phyloP scores from a whole-genome alignment of 805 yeast species.

The Suhomyces sp. region DNA sequence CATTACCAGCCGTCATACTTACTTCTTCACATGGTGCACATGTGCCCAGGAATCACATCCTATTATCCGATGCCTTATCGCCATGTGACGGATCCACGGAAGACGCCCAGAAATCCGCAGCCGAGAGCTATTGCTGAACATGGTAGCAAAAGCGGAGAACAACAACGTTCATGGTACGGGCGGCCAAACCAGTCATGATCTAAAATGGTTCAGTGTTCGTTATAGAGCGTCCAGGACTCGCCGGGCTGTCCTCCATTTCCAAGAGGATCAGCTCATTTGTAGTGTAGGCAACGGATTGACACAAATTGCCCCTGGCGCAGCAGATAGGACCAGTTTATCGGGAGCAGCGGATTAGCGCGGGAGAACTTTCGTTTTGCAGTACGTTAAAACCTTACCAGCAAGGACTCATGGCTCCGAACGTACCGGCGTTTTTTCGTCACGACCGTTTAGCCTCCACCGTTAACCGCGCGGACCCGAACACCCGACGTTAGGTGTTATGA shows the following conservation, averaged over 20 bases:
- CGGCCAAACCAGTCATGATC: background rate
- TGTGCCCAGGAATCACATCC: background rate
- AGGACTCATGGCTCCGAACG: background rate
- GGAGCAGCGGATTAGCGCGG: background rate
- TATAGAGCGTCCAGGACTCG: background rate
- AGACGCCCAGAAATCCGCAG: background rate
- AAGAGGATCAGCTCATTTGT: background rate
- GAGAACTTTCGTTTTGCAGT: no score
- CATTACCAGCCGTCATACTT: background rate
- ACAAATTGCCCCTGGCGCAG: background rate
- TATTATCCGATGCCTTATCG: background rate
- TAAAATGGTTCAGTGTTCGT: background rate
- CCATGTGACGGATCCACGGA: background rate
- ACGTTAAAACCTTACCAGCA: no score
- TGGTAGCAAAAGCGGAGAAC: background rate
- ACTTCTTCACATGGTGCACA: background rate
- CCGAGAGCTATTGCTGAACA: background rate
- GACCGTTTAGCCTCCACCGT: background rate
- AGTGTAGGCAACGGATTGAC: background rate
- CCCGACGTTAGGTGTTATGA: background rate
- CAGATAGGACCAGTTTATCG: background rate
- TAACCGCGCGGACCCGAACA: constrained; percentile 1
- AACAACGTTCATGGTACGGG: background rate
- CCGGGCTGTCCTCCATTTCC: background rate
- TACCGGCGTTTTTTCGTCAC: background rate